Base-by-base conservation (phyloP, 2,329 filamentous ascomycete genomes). In the Bipolaris oryzae region DNA sequence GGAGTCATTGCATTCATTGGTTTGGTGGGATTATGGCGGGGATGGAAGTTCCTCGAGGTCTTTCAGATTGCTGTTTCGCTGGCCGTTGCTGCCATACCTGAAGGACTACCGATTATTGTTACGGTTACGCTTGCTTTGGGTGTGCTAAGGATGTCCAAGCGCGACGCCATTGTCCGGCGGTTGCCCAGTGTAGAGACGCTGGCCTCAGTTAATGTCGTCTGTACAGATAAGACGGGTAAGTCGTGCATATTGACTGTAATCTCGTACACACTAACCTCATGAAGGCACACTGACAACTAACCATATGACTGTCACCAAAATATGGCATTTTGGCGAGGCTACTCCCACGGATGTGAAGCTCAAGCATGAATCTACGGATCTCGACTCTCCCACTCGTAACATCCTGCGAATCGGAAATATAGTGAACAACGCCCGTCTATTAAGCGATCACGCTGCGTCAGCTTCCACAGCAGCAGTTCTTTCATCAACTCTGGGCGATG, bases 161-260 rank as follows among this genome's bases (percentile, higher is more conserved):
- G 94, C 68, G 91, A 96, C 74, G 95, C 95, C 7, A 99, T 99
- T 74, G 94, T 99, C 58, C 89, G 95, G 65, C 89, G 91, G 72
- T 89, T 99, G 78, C 96, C 96, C 20, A 98, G 95, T 76, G 96
- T 99, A 7, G 95, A 99, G 76, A 99, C 95, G 0, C 80, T 99
- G 5, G 96, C 96, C 7, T 97, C 93, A n/a, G 95, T 99, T 57
- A 99, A 98, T 70, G 93, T 99, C n/a, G 92, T 99, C 6, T 99
- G 96, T 80, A 97, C 92, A 66, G 95, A 99, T 81, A 99, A 99
- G 80, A 99, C 95, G 41, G 92, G 87, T 87, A 78, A 54, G 64
- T 59, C 20, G 5, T 18, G 10, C 20, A 13, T 18, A 10, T n/a
- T 3, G 5, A 18, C 21, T 15, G n/a, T 5, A 11, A 42, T 11